Evolutionary conservation across 2,329 filamentous ascomycete genomes (phyloP), one percentile per base, ranked within the genome.

Genomic region (Paraphoma chrysanthemicola): DNA sequence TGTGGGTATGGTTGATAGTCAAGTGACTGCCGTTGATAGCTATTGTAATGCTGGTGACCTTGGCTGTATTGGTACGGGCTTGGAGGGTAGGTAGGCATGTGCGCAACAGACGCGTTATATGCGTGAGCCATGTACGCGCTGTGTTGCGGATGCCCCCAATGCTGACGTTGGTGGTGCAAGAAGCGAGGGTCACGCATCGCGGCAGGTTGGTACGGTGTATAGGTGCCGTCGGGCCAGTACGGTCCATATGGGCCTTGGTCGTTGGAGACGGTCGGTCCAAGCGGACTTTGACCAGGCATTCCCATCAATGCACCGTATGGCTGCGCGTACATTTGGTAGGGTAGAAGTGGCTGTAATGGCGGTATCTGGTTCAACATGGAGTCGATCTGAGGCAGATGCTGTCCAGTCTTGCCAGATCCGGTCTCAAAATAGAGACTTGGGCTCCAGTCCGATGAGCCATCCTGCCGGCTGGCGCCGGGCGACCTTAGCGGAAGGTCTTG

Each of bases 351-450:
- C 30, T 87, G 84, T 46, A 88, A 85, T 12, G 88, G 78, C 6
- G 84, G 78, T 55, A 82, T 81, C 70, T 88, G 86, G 54, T 86
- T 82, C 52, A 88, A 77, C 72, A 87, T 80, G 5, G 86, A 88
- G 68, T 89, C 86, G 61, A 87, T 82, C 50, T 84, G 84, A 3
- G 82, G 81, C 9, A 79, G 71, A 57, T 81, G 80, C 53, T 81
- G 73, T 11, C 76, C 77, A 44, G 58, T 57, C 7, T 70, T 66
- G 18, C 72, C 72, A 29, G 73, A 74, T 4, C 73, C 73, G 10
- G 69, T 73, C 56, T 74, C 70, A 41, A 75, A 76, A 56, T 75
- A 75, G 12, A 74, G 61, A 53, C 66, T 73, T 4, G 73, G 69
- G 54, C 71, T 75, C 74, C 74, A 77, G 42, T 74, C 71, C 12